Evolutionary conservation across 2,329 filamentous ascomycete genomes (phyloP).

Genomic region (Epichloe festucae): DNA sequence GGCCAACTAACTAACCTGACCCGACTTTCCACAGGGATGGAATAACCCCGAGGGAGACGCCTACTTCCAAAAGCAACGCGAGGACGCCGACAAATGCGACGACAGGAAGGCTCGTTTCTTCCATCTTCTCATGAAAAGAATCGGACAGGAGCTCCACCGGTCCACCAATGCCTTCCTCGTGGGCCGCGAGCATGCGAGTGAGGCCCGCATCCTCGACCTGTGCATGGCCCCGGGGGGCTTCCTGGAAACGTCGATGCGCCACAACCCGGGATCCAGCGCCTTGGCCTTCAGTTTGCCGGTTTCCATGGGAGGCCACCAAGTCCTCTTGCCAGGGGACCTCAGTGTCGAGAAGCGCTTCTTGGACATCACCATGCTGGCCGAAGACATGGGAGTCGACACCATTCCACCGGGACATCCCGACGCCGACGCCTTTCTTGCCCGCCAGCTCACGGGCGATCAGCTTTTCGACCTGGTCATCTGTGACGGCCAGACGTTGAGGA

Average conservation of each 20-base stretch:
- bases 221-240: constrained; percentile 46
- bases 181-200: background rate
- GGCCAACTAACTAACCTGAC: background rate
- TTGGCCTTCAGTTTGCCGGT: constrained; percentile 28
- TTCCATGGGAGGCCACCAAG: constrained; percentile 25
- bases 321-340: constrained; percentile 14
- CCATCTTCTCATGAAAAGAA: constrained; percentile 28
- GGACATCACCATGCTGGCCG: constrained; percentile 39
- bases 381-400: constrained; percentile 25
- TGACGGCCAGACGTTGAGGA: constrained; percentile 33
- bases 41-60: constrained; percentile 27
- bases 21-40: constrained; percentile 26
- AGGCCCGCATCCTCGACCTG: constrained; percentile 32
- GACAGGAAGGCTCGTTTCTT: constrained; percentile 10
- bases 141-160: constrained; percentile 28
- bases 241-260: constrained; percentile 21
- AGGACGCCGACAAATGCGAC: constrained; percentile 9
- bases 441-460: constrained; percentile 12
- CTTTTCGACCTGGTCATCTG: constrained; percentile 33
- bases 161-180: constrained; percentile 20
- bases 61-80: constrained; percentile 26
- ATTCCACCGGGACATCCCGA: constrained; percentile 20
- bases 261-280: constrained; percentile 20
- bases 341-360: constrained; percentile 15
- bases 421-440: constrained; percentile 9